phyloP scores from a whole-genome alignment of 495 filamentous ascomycete genomes.

The Podospora pseudopauciseta region DNA sequence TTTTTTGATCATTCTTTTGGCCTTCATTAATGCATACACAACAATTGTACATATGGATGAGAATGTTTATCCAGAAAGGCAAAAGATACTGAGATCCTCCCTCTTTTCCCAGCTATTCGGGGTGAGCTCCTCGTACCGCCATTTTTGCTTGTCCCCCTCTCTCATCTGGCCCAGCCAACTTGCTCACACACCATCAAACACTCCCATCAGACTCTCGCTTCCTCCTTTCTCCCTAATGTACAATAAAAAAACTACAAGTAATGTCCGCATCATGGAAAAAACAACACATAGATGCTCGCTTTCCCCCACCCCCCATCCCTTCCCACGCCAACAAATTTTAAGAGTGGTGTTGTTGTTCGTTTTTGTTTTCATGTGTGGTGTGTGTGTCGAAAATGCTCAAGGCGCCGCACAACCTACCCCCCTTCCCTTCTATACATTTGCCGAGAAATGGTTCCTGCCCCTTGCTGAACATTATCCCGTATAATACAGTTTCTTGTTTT shows the following conservation, averaged over 20 bases:
- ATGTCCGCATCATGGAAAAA: not conserved
- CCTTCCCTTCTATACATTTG: not conserved
- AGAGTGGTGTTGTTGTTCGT: not conserved
- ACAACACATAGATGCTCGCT: not conserved
- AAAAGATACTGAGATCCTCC: not conserved
- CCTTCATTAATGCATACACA: not conserved
- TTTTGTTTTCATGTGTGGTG: not conserved
- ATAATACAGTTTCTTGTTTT: not conserved
- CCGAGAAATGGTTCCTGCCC: not conserved
- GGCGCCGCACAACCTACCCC: no score
- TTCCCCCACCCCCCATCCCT: no score
- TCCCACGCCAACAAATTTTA: not conserved
- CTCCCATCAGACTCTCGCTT: not conserved
- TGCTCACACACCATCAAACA: no score
- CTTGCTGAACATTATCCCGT: not conserved
- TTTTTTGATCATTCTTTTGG: not conserved
- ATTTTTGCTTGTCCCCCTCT: not conserved
- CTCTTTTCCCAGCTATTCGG: not conserved
- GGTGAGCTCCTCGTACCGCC: not conserved
- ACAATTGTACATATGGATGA: not conserved
- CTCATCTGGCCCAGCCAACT: no score
- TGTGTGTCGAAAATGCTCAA: not conserved
- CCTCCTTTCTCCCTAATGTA: not conserved
- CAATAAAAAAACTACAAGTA: not conserved
- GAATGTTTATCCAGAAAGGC: slow-evolving; percentile 2